Evolutionary conservation across 192 early-diverging fungal species (phyloP), one percentile per base, ranked within the genome.

Genomic region (Coemansia sp.): DNA sequence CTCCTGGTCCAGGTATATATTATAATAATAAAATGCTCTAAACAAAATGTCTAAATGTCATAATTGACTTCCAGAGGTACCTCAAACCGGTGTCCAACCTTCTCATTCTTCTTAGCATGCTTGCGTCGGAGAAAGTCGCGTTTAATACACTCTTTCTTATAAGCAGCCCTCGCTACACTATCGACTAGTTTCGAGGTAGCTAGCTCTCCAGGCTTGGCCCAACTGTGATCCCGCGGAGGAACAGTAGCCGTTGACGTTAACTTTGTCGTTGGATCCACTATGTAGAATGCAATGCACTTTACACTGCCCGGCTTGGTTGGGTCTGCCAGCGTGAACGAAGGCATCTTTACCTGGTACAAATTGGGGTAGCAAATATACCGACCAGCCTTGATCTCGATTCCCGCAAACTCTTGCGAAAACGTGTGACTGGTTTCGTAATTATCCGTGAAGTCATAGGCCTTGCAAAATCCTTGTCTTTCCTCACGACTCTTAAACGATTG

Each of bases 211-310:
- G 49, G 7, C 52, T 10, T 55, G 52, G 22, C 22, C 40, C 22
- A 52, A 55, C 9, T 55, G 9, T 20, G 52, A 22, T 55, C 6
- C 22, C 20, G 52, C 9, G 52, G 52, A 22, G 6, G 5, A 11
- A 24, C 27, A 10, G 8, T n/a, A 0, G 0, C 52, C 10, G 59
- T 62, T 40, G 33, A 62, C 15, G 38, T 33, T 36, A 62, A 4
- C 59, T 15, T 62, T n/a, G 59, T 36, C 11, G 16, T 36, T 40
- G 59, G 59, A 0, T 62, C 33, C 2, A 38, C 59, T 34, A 55
- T 11, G 22, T 55, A 55, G 27, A 55, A 55, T 22, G 52, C 59
- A 33, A 62, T 38, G 27, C 27, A 38, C 29, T 62, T 62, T 62
- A 38, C 36, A 18, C 34, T 18, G 12, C 59, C 59, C 1, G 27